A percentile compares a stretch with the other conserved stretches of the same genome.
phyloP scores from a whole-genome alignment of 1,139 yeast species.

The Hyphopichia pseudoburtonii region DNA sequence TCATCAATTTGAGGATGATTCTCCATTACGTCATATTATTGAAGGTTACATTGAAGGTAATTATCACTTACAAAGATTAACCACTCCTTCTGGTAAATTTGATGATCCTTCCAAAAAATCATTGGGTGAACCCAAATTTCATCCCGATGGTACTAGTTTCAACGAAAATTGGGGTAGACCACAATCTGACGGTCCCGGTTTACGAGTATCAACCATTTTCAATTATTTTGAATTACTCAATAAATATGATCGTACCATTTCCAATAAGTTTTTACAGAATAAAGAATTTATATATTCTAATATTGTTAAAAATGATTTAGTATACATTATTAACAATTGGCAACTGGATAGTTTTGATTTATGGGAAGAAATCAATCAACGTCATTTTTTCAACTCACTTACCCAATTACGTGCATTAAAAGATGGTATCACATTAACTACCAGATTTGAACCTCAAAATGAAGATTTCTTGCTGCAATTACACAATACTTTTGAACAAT shows the following conservation, averaged over 20 bases:
- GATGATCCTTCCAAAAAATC: slow-evolving; percentile 45
- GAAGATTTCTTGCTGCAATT: slow-evolving; percentile 24
- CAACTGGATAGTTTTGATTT: slow-evolving; percentile 68
- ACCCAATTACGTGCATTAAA: slow-evolving; percentile 70
- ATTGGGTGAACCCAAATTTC: slow-evolving; percentile 88
- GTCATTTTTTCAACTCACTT: slow-evolving; percentile 77
- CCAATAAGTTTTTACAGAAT: slow-evolving; percentile 21
- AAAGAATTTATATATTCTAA: slow-evolving; percentile 43
- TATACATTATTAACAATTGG: slow-evolving; percentile 69
- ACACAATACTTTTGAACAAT: slow-evolving; percentile 23
- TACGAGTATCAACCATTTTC: slow-evolving; percentile 65
- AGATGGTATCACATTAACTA: slow-evolving; percentile 54
- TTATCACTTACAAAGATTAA: slow-evolving; percentile 57
- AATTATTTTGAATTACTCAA: slow-evolving; percentile 52
- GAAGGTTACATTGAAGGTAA: slow-evolving; percentile 64
- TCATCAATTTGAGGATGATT: slow-evolving; percentile 17
- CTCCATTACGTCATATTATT: slow-evolving; percentile 31
- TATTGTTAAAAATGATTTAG: slow-evolving; percentile 69
- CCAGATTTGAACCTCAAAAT: slow-evolving; percentile 29
- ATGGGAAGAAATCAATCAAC: slow-evolving; percentile 85
- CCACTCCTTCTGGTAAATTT: slow-evolving; percentile 70
- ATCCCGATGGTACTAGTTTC: slow-evolving; percentile 64
- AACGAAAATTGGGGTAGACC: slow-evolving; percentile 87
- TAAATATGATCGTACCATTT: slow-evolving; percentile 24
- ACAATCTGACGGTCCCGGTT: slow-evolving; percentile 92